Evolutionary conservation across 2,329 filamentous ascomycete genomes (phyloP), one percentile per base, ranked within the genome.

Genomic region (Ophiostoma sp.): DNA sequence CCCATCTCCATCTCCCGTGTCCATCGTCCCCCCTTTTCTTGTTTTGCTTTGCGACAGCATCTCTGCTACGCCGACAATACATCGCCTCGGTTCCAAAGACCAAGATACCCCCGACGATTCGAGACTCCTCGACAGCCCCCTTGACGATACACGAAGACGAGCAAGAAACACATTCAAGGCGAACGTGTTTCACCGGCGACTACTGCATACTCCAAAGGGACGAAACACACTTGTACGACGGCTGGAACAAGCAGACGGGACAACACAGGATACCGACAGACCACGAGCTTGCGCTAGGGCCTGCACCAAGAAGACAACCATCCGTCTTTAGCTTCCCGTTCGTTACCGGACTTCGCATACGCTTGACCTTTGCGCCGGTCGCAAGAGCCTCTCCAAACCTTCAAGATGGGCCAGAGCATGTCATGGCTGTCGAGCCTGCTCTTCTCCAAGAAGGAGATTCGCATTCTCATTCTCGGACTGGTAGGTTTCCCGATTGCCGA

Each of bases 401-500:
- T 70, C 79, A 85, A 79, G 69, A 89, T 89, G 87, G 87, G 87
- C 75, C 82, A 84, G 73, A 83, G 83, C 74, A 81, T 89, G 77
- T 89, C 87, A 78, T 89, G 87, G 86, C 82, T 92, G 75, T 91
- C 89, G 67, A 80, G 81, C 79, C 81, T 96, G 71, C 75, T 96
- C 71, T 98, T 90, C 89, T 82, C 91, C 58, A 98, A 98, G 84
- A 99, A 98, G 82, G 95, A 99, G 82, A 97, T 97, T 73, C 85
- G 95, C 75, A 99, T 99, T 81, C 81, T 99, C 78, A 97, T 97
- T 74, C 81, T 97, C 70, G 93, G 93, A 75, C 86, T 97, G 80
- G 93, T 97, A 89, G 64, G 67, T 60, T 8, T 2, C 6, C 14
- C 9, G 11, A 14, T 41, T 4, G 47, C 40, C 40, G 14, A 14